Base-by-base conservation (phyloP, 345 rosid species). In the Mangifera indica region DNA sequence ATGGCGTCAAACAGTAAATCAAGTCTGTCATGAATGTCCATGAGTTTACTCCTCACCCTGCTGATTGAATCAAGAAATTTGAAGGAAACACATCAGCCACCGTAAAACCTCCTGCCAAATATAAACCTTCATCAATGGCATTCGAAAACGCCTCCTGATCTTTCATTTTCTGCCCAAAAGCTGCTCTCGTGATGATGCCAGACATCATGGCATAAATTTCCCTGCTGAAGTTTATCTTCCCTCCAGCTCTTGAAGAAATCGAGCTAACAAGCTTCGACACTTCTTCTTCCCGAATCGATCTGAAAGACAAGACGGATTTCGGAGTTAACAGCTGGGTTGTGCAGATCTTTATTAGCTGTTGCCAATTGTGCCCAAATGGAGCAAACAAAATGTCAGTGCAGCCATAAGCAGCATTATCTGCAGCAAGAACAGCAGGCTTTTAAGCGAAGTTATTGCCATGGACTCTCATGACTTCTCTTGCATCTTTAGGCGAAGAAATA, bases 51-150 rank as follows among this genome's bases (percentile, higher is more conserved):
- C 74, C 68, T 75, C 56, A 69, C 29, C 20, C 81, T 71, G 4
- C 71, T 67, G 0, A 81, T n/a, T 37, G 56, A 0, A 0, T 67
- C 75, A 60, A 81, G 63, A 48, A 57, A 49, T 63, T 76, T 70
- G 89, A 85, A 56, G 89, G 87, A 51, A 64, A 81, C 21, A 63
- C 29, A 57, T 77, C 81, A 11, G 72, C 58, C 18, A 15, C 4
- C 7, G 12, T 9, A 21, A 70, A 70, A 55, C 72, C 48, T 45
- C 48, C 48, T 11, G 48, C 13, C 11, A 45, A 5, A 8, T 45
- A 1, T 1, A 44, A 7, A 44, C 48, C 48, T 44, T 44, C 48
- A 1, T 11, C 13, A 44, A 7, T 44, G n/a, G n/a, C n/a, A n/a
- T n/a, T n/a, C n/a, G n/a, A n/a, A n/a, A n/a, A n/a, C n/a, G n/a